These are phyloP conservation scores for Purpureocillium lavendulum DNA, from an alignment of 2,329 filamentous ascomycete genomes.

Conservation along the genomic window DNA sequence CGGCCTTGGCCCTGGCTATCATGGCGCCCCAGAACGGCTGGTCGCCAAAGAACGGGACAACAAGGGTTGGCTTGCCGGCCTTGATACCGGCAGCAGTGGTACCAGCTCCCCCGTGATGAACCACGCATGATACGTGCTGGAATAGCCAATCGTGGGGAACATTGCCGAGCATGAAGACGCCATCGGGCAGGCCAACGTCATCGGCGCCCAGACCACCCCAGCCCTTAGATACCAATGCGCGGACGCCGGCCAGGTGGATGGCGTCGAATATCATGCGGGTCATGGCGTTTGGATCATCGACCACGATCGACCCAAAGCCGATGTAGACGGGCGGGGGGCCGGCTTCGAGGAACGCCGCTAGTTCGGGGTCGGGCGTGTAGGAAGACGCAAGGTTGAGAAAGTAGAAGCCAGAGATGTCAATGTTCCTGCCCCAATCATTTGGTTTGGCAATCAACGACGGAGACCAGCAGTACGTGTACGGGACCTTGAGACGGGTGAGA, in stretches of 20 bases:
- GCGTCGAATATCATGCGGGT: constrained; percentile 67
- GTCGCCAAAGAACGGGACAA: constrained; percentile 83
- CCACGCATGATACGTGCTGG: constrained; percentile 68
- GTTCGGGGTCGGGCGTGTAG: constrained; percentile 56
- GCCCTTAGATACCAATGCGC: constrained; percentile 77
- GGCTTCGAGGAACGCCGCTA: constrained; percentile 56
- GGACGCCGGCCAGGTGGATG: constrained; percentile 55
- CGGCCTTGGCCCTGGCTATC: constrained; percentile 63
- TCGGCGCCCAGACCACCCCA: constrained; percentile 81
- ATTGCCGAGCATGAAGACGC: constrained; percentile 77
- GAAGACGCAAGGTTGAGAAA: constrained; percentile 61
- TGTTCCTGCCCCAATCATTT: constrained; percentile 63
- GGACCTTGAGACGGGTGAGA: constrained; percentile 65
- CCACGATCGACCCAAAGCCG: constrained; percentile 76
- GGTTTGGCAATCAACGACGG: constrained; percentile 72
- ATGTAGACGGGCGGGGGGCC: constrained; percentile 73
- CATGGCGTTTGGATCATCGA: constrained; percentile 65
- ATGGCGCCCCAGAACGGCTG: constrained; percentile 80
- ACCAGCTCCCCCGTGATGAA: constrained; percentile 82
- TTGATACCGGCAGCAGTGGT: constrained; percentile 84
- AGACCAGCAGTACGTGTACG: constrained; percentile 87
- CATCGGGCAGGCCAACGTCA: constrained; percentile 59
- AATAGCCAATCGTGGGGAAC: constrained; percentile 88
- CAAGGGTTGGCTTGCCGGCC: constrained; percentile 68
- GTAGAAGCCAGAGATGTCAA: constrained; percentile 69